These are phyloP conservation scores for Leucaena leucocephala DNA, from an alignment of 306 rosid species.

Conservation along the genomic window DNA sequence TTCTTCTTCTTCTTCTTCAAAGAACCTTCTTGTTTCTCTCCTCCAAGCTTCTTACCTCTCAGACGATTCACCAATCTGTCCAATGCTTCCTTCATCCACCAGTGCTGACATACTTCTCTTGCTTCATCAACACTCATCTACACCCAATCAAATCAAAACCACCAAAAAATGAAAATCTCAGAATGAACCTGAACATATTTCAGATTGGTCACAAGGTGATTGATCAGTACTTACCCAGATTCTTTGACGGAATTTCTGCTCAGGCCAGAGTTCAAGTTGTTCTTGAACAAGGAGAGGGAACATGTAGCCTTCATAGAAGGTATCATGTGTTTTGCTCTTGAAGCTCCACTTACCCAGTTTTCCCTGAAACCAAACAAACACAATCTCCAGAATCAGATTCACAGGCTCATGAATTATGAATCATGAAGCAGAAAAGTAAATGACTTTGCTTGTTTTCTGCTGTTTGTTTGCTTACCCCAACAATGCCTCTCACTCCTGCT, in stretches of 20 bases:
- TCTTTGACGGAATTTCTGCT: constrained; percentile 65
- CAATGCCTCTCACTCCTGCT: constrained; percentile 78
- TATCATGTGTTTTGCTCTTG: constrained; percentile 75
- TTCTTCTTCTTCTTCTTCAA: constrained; percentile 26
- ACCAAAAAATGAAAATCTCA: neutral
- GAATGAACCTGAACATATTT: neutral
- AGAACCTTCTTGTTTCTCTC: constrained; percentile 33
- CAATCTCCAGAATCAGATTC: neutral
- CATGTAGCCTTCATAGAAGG: constrained; percentile 81
- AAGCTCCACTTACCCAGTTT: constrained; percentile 82
- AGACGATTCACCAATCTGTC: constrained; percentile 68
- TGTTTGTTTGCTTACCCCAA: constrained; percentile 49
- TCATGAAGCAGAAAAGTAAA: neutral
- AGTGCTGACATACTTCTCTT: constrained; percentile 74
- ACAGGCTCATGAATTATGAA: neutral
- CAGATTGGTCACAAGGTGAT: neutral
- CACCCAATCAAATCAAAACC: neutral
- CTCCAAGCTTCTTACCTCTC: constrained; percentile 33
- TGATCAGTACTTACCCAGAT: constrained; percentile 59
- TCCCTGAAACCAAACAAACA: constrained; percentile 47
- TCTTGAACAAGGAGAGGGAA: constrained; percentile 82
- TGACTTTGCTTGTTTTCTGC: neutral
- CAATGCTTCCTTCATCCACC: constrained; percentile 95
- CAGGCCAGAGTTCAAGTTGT: constrained; percentile 86
- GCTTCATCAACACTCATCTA: constrained; percentile 80